Base-by-base conservation (phyloP, 83 land plant species). In the Picea mariana region DNA sequence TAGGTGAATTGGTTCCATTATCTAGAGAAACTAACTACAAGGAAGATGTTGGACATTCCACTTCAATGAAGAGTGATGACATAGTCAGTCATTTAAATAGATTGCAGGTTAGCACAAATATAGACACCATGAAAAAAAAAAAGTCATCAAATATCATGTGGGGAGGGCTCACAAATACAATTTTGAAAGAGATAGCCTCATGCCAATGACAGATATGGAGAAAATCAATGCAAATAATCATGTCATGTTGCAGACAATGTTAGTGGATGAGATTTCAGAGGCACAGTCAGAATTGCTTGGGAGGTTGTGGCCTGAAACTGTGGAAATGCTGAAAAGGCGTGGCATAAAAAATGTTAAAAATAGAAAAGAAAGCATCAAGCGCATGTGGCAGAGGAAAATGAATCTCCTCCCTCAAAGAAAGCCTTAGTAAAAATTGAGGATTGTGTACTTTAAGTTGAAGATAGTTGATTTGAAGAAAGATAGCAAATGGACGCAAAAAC, bases 191-290 rank as follows among this genome's bases (percentile, higher is more conserved):
- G 24, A 77, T 26, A 40, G 38, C 63, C 62, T 77, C 17, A 27
- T 3, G 49, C 24, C 80, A 58, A 52, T 47, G 68, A 60, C 85
- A 26, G 77, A 84, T n/a, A 86, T 85, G 77, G 76, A 83, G 85
- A 86, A 95, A 42, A 93, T 93, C 79, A 90, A 91, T 85, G 87
- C 87, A 49, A 93, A 91, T 78, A 95, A 92, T 78, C 85, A 82
- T 64, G 90, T 91, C 4, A 62, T 78, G 13, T 75, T 97, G 66
- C 67, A 87, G 17, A 42, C 83, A 42, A 97, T 95, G 99, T 89
- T 96, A 49, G 75, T 85, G 44, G 93, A 89, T 20, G 96, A 95
- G 87, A 92, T 97, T 71, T 88, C 89, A 23, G 93, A 95, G 85
- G 95, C 95, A 78, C 96, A 89, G 64, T 79, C 81, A 58, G 99